Percentiles rank a stretch among this genome's conserved stretches.
These are phyloP conservation scores for Dictyostelium firmibasis DNA, from an alignment of 78 protist genomes.

Conservation along the genomic window DNA sequence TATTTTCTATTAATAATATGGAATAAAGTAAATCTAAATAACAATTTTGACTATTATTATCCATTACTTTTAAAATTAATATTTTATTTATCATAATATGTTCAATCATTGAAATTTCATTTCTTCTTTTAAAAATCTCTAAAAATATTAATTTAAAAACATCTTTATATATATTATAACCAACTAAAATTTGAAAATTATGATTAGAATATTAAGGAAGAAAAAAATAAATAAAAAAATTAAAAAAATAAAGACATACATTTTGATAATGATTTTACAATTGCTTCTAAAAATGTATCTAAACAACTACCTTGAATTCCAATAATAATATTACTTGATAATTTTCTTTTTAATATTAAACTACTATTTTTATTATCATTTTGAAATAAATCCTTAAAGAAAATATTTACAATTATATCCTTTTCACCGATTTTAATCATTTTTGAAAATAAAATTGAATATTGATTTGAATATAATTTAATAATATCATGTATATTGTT, in stretches of 20 bases:
- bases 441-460: slow-evolving; percentile 13
- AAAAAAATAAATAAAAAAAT: background rate
- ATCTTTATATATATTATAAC: background rate
- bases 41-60: slow-evolving; percentile 18
- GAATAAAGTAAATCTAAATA: slow-evolving; percentile 13
- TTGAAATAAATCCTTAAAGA: background rate
- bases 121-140: background rate
- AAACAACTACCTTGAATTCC: slow-evolving; percentile 24
- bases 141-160: background rate
- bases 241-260: background rate
- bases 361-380: background rate
- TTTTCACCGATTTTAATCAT: slow-evolving; percentile 27
- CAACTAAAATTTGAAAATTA: background rate
- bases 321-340: background rate
- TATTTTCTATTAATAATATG: background rate
- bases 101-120: slow-evolving; percentile 4
- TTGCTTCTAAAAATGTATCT: slow-evolving; percentile 14
- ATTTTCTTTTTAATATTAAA: background rate
- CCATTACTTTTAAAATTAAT: background rate
- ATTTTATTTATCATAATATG: slow-evolving; percentile 8
- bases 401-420: slow-evolving; percentile 3
- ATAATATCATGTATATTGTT: background rate
- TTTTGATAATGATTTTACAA: background rate
- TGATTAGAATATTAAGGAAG: background rate
- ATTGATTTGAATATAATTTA: background rate